These are phyloP conservation scores for Neocallimastix lanati DNA, from an alignment of 192 early-diverging fungal species.

Conservation along the genomic window DNA sequence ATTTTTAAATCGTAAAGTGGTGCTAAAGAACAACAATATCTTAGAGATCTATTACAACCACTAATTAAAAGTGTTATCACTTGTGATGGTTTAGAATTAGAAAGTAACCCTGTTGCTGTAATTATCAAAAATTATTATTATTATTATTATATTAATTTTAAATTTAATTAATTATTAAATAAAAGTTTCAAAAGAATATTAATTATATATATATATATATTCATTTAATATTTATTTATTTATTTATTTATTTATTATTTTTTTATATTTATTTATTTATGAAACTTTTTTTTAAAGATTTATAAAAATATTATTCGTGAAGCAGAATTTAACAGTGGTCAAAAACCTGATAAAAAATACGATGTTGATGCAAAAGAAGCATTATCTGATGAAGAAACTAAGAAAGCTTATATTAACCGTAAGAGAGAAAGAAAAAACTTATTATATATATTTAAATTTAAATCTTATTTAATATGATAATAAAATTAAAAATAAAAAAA, in stretches of 20 bases:
- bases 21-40: conserved; percentile 82
- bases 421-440: too few relatives aligned
- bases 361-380: conserved; percentile 69
- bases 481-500: not conserved
- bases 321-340: conserved; percentile 76
- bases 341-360: conserved; percentile 50
- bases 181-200: too few relatives aligned
- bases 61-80: conserved; percentile 61
- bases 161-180: not conserved
- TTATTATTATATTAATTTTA: not conserved
- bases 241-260: too few relatives aligned
- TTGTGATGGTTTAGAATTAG: conserved; percentile 64
- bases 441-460: too few relatives aligned
- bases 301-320: conserved; percentile 73
- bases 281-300: conserved; percentile 15
- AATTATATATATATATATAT: too few relatives aligned
- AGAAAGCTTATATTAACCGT: conserved; percentile 16
- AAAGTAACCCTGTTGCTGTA: conserved; percentile 53
- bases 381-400: conserved; percentile 54
- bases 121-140: not conserved
- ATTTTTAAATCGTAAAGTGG: conserved; percentile 24
- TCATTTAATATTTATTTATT: too few relatives aligned
- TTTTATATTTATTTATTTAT: too few relatives aligned
- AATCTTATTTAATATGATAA: too few relatives aligned
- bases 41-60: conserved; percentile 66